phyloP scores from a whole-genome alignment of 1,139 yeast genomes.

The Blastobotrys indianensis region DNA sequence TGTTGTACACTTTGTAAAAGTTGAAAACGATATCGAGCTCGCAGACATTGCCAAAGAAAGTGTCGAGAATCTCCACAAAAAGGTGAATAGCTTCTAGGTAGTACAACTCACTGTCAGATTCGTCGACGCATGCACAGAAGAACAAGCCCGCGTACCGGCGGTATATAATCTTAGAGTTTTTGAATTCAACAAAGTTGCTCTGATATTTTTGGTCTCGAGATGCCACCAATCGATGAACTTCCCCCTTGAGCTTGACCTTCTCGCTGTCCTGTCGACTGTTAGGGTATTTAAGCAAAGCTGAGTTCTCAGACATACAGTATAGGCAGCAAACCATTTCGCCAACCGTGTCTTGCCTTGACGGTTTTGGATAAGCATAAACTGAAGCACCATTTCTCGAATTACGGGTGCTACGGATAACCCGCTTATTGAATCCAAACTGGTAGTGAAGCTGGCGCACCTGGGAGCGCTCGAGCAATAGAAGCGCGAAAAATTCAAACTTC shows the following conservation, averaged over 20 bases:
- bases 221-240: constrained; percentile 76
- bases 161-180: constrained; percentile 66
- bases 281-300: not conserved
- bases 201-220: constrained; percentile 79
- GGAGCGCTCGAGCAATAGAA: not conserved
- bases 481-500: not conserved
- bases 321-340: constrained; percentile 66
- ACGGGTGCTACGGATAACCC: too few relatives aligned
- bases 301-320: constrained; percentile 27
- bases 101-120: constrained; percentile 70
- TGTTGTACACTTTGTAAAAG: constrained; percentile 84
- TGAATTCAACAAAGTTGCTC: constrained; percentile 44
- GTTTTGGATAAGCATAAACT: constrained; percentile 74
- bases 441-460: not conserved
- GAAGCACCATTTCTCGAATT: constrained; percentile 52
- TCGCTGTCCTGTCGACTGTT: constrained; percentile 42
- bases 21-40: constrained; percentile 93
- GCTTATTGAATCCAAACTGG: not conserved
- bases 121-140: constrained; percentile 74
- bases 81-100: constrained; percentile 81
- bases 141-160: constrained; percentile 89
- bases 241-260: constrained; percentile 47
- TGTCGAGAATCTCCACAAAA: constrained; percentile 82
- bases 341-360: constrained; percentile 90
- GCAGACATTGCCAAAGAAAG: constrained; percentile 85